Percentiles rank a stretch among this genome's conserved stretches.
phyloP scores from a whole-genome alignment of 805 yeast genomes.

The Wickerhamomyces sydowiorum region DNA sequence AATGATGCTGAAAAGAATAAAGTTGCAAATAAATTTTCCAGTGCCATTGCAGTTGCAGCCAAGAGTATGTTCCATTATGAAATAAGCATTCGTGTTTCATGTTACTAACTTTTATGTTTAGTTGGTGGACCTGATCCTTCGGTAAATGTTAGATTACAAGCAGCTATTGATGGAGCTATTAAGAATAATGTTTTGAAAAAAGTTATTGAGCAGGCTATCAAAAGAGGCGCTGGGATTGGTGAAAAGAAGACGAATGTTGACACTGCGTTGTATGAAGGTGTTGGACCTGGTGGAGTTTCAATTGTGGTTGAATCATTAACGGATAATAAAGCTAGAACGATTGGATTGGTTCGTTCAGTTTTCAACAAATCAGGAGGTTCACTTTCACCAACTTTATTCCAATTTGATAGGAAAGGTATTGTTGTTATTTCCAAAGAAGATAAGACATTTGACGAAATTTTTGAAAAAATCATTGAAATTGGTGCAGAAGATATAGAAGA shows the following conservation, averaged over 20 bases:
- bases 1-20: conserved; percentile 78
- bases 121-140: conserved; percentile 64
- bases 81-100: background rate
- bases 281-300: conserved; percentile 91
- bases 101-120: conserved; percentile 3
- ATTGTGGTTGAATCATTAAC: conserved; percentile 82
- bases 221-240: conserved; percentile 72
- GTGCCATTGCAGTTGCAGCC: conserved; percentile 70
- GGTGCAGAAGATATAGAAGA: conserved; percentile 79
- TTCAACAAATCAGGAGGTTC: conserved; percentile 66
- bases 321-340: conserved; percentile 80
- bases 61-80: conserved; percentile 26
- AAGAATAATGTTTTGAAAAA: conserved; percentile 74
- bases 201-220: conserved; percentile 82
- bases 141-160: conserved; percentile 53
- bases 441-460: conserved; percentile 51
- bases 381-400: conserved; percentile 70
- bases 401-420: conserved; percentile 76
- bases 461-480: conserved; percentile 70
- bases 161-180: conserved; percentile 74
- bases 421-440: conserved; percentile 44
- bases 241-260: conserved; percentile 42
- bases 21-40: conserved; percentile 64
- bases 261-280: conserved; percentile 72
- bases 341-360: conserved; percentile 68